phyloP scores from a whole-genome alignment of 306 rosid genomes.

The Coriaria nepalensis region DNA sequence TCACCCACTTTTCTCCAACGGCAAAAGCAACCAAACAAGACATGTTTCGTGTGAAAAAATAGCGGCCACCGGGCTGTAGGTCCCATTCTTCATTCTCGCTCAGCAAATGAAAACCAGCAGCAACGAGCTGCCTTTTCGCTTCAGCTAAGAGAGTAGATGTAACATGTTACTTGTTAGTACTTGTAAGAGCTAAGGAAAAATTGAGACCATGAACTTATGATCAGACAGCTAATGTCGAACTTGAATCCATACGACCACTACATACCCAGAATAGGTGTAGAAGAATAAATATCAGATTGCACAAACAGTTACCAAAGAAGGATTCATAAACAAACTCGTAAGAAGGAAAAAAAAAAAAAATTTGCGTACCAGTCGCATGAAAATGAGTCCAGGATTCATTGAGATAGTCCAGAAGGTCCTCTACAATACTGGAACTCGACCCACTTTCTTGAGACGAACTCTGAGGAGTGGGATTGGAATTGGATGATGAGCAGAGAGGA shows the following conservation, averaged over 20 bases:
- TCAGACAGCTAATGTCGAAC: too few relatives aligned
- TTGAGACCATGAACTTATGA: not conserved
- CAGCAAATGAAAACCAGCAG: conserved; percentile 67
- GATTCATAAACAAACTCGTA: not conserved
- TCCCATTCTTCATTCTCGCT: conserved; percentile 78
- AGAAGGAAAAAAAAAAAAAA: not conserved
- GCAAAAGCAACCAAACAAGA: conserved; percentile 85
- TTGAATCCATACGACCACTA: not conserved
- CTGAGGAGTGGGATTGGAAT: conserved; percentile 7
- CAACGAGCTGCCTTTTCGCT: conserved; percentile 64
- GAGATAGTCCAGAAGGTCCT: conserved; percentile 62
- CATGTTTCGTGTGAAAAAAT: conserved; percentile 89
- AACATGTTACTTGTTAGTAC: too few relatives aligned
- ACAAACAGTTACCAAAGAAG: too few relatives aligned
- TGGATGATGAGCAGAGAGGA: too few relatives aligned
- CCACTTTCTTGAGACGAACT: conserved; percentile 23
- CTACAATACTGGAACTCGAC: conserved; percentile 46
- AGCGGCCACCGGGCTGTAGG: conserved; percentile 85
- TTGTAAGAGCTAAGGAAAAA: not conserved
- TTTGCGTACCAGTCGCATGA: conserved; percentile 65
- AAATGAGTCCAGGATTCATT: conserved; percentile 97
- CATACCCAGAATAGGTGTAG: too few relatives aligned
- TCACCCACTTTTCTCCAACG: conserved; percentile 65
- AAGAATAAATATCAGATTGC: too few relatives aligned
- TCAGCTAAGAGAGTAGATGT: conserved; percentile 40